Base-by-base conservation (phyloP, 2,329 filamentous ascomycete genomes). In the Aspergillus brunneoviolaceus region DNA sequence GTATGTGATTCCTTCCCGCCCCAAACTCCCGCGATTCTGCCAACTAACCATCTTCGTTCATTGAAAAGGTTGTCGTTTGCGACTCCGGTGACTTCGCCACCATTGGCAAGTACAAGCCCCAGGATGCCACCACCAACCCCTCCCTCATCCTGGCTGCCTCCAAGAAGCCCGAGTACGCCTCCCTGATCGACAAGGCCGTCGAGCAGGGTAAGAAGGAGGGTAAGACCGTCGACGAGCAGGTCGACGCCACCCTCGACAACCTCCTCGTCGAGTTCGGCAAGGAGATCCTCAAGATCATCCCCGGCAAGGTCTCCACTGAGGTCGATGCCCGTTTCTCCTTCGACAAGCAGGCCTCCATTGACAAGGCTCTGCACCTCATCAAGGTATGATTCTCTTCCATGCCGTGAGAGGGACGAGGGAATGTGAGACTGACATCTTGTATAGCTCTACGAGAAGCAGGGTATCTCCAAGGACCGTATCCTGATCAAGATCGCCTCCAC, bases 41-140 rank as follows among this genome's bases (percentile, higher is more conserved):
- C 51, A 55, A 57, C 61, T 67, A 60, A 64, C 60, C 51, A 11
- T 57, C 58, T 57, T 67, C 51, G 25, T 63, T 53, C 31, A 49
- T 47, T 19, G 39, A 45, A 69, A 76, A 95, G 92, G 90, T 91
- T 67, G 95, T 98, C 76, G 95, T 98, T 80, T 94, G 90, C 80
- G 95, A 98, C 84, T 96, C 94, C 80, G 95, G 87, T 84, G 89
- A 92, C 82, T 91, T 91, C 80, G 87, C 85, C 74, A 89, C 93
- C 80, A 99, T 99, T 80, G 93, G 85, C 85, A 97, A 98, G 85
- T 99, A 99, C 89, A 96, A 96, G 88, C 95, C 95, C 68, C 93
- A 99, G 86, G 95, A 99, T 91, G 95, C 95, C 76, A 99, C 95
- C 79, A 99, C 95, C 84, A 99, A 99, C 88, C 95, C 95, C 62